These are phyloP conservation scores for Wilcoxina mikolae DNA, from an alignment of 495 filamentous ascomycete genomes.

Conservation along the genomic window DNA sequence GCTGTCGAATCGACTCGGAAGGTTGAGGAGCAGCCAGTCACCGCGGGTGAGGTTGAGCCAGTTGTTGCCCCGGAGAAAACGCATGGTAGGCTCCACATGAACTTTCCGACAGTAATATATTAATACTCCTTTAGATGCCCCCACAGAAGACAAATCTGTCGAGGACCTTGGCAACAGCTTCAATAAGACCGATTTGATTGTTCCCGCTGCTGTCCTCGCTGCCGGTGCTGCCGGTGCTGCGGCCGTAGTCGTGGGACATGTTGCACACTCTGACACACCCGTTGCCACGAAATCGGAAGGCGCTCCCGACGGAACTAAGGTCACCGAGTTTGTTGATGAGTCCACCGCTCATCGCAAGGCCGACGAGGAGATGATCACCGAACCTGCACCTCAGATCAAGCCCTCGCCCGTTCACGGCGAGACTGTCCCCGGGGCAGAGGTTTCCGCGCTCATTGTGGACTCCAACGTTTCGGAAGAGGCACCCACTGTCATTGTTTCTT, in stretches of 20 bases:
- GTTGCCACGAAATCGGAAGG: neutral
- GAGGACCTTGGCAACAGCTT: conserved; percentile 7
- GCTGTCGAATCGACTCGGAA: conserved; percentile 1
- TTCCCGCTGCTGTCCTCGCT: conserved; percentile 14
- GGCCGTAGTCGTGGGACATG: conserved; percentile 9
- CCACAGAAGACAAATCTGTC: conserved; percentile 14
- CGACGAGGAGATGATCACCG: conserved; percentile 15
- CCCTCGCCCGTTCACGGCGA: conserved; percentile 13
- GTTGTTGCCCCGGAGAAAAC: conserved; percentile 2
- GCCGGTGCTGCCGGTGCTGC: conserved; percentile 12
- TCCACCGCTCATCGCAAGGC: neutral
- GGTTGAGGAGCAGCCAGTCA: conserved; percentile 3
- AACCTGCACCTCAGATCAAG: conserved; percentile 16
- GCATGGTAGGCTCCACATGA: neutral
- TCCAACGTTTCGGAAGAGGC: conserved; percentile 9
- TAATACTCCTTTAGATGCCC: neutral
- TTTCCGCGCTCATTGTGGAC: conserved; percentile 9
- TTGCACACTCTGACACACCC: no score
- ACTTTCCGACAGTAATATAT: neutral
- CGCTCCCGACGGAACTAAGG: neutral
- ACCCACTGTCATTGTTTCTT: conserved; percentile 23
- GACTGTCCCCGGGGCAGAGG: conserved; percentile 9
- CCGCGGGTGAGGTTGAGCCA: no score
- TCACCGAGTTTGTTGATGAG: conserved; percentile 5
- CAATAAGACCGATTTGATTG: conserved; percentile 6